These are phyloP conservation scores for Epipyxis sp. DNA, from an alignment of 108 stramenopile genomes.

Conservation along the genomic window DNA sequence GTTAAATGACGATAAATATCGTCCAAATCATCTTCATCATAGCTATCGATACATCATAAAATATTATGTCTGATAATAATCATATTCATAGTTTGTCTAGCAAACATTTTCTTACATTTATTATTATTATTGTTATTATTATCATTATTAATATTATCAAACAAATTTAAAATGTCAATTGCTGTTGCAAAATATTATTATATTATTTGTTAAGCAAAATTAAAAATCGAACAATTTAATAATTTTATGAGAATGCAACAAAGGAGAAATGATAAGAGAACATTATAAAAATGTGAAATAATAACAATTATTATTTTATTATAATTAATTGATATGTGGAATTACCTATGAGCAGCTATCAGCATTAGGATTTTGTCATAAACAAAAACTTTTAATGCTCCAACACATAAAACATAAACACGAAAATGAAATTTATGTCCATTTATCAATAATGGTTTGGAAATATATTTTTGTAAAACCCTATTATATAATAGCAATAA, in stretches of 20 bases:
- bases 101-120: too few relatives aligned
- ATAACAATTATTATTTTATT: conserved; percentile 18
- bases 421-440: conserved; percentile 65
- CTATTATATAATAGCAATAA: not conserved
- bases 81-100: too few relatives aligned
- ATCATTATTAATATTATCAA: too few relatives aligned
- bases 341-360: conserved; percentile 35
- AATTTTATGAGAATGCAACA: too few relatives aligned
- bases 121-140: too few relatives aligned
- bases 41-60: conserved; percentile 33
- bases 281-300: too few relatives aligned
- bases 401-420: conserved; percentile 53
- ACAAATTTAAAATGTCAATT: too few relatives aligned
- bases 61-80: too few relatives aligned
- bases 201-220: not conserved
- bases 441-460: conserved; percentile 49
- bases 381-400: conserved; percentile 55
- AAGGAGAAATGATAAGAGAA: too few relatives aligned
- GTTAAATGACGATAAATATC: conserved; percentile 61
- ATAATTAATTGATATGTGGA: not conserved
- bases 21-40: conserved; percentile 26
- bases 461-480: conserved; percentile 44
- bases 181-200: too few relatives aligned
- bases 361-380: conserved; percentile 55
- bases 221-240: too few relatives aligned